Conservation (phyloP, 164 flowering plant genomes). For the Nelumbo lutea region DNA sequence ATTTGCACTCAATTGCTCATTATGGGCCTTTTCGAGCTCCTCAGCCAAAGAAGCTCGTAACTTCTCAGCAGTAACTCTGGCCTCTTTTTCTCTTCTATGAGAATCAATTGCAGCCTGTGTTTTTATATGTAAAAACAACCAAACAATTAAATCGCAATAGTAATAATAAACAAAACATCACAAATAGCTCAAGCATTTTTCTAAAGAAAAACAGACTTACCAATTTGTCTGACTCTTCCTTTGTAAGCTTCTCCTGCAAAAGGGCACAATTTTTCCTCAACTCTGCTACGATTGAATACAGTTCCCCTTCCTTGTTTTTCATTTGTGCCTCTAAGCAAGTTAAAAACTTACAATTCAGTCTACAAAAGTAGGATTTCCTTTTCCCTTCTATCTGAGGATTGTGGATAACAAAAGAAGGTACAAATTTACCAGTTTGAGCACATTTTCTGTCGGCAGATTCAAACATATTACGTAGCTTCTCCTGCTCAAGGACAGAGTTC, state of each 20-base stretch:
- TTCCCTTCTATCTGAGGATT: background rate
- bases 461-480: conserved; percentile 33
- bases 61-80: conserved; percentile 45
- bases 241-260: conserved; percentile 42
- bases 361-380: background rate
- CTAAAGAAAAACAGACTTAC: conserved; percentile 27
- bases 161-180: background rate
- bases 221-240: conserved; percentile 63
- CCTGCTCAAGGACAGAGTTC: conserved; percentile 40
- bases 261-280: conserved; percentile 35
- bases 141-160: background rate
- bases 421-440: conserved; percentile 46
- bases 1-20: conserved; percentile 47
- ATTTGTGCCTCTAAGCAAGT: conserved; percentile 35
- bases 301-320: conserved; percentile 58
- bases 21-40: conserved; percentile 45
- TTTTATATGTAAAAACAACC: background rate
- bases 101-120: conserved; percentile 46
- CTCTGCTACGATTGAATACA: conserved; percentile 42
- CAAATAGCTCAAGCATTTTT: background rate
- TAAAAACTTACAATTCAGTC: background rate
- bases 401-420: background rate
- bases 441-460: conserved; percentile 40
- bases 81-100: conserved; percentile 46
- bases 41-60: conserved; percentile 33